Base-by-base conservation (phyloP, 371 early-diverging fungal genomes). In the Apophysomyces sp. region DNA sequence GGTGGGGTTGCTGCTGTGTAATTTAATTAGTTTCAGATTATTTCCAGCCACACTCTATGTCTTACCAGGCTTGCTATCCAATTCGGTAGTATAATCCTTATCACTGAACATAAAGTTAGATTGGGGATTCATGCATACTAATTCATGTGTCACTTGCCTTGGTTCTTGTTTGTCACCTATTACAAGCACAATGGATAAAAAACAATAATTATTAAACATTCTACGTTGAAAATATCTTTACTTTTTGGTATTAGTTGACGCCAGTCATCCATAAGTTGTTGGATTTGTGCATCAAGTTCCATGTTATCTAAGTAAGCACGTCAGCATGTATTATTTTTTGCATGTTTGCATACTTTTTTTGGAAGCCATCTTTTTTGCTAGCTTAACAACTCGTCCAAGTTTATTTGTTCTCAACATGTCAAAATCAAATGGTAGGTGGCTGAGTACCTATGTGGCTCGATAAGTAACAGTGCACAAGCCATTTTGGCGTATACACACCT, bases 361-460 rank as follows among this genome's bases (percentile, higher is more conserved):
- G 6, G 51, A 4, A 3, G 65, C 69, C 11, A 2, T 51, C 21
- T 60, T 69, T 51, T 60, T 65, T 0, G 65, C 52, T 11, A 29
- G 15, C 34, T 62, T 62, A 2, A 69, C 30, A 12, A 51, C 32
- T 3, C 41, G 16, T 18, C 69, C 66, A 18, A 69, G 58, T 7
- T 40, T 28, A 30, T 61, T 58, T 40, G 51, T 34, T 9, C 51
- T 51, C 24, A 68, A 57, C 26, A 34, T 52, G 24, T 60, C 58
- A n/a, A 60, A 54, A 21, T 62, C 52, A 41, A 60, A 60, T 7
- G 68, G 68, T 16, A 68, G 29, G 41, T 60, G 51, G 2, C 52
- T 26, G 13, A 68, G 29, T 3, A 57, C 34, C 68, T 68, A 55
- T 44, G 11, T 2, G 21, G 4, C 3, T n/a, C n/a, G n/a, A 21